Base-by-base conservation (phyloP, 441 rosid genomes). In the Pelargonium australe region DNA sequence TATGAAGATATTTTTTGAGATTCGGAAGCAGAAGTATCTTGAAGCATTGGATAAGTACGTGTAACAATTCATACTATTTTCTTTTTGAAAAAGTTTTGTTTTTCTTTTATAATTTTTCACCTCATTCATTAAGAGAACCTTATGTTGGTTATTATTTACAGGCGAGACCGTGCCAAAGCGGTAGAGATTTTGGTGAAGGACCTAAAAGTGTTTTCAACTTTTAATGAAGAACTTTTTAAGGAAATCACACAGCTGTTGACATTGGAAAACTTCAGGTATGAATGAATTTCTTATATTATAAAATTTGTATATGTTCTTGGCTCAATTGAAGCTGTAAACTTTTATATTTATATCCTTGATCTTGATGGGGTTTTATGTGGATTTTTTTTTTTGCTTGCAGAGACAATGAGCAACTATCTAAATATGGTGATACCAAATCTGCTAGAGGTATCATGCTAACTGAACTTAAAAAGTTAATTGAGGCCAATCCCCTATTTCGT, bases 401-500 rank as follows among this genome's bases (percentile, higher is more conserved):
- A 76, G 89, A 86, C 51, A 90, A 88, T 68, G 94, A 88, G 71
- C 96, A 88, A 70, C 87, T 88, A 57, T 86, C 96, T 0, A 87
- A 88, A 67, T 90, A 88, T 55, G 90, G 96, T 20, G 93, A 90
- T 72, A 84, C 89, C 9, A 88, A 86, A 76, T 80, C 94, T 70
- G 96, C 96, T 51, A 88, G 94, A 83, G 75, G 79, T 71, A 85
- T 90, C 73, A 90, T 90, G 96, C 86, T 90, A 51, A 80, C 78
- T 25, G 94, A 90, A 76, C 80, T 90, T 67, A 90, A 88, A 71
- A 90, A 88, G 76, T 77, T 90, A 77, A 86, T 90, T 64, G 96
- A 90, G 82, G 96, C 94, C 45, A 90, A 90, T 64, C 96, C 94
- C 13, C 81, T 88, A 74, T 90, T 90, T 75, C 96, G 96, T 1